Conservation (phyloP, 2,329 filamentous ascomycete genomes). For the Talaromyces verruculosus region DNA sequence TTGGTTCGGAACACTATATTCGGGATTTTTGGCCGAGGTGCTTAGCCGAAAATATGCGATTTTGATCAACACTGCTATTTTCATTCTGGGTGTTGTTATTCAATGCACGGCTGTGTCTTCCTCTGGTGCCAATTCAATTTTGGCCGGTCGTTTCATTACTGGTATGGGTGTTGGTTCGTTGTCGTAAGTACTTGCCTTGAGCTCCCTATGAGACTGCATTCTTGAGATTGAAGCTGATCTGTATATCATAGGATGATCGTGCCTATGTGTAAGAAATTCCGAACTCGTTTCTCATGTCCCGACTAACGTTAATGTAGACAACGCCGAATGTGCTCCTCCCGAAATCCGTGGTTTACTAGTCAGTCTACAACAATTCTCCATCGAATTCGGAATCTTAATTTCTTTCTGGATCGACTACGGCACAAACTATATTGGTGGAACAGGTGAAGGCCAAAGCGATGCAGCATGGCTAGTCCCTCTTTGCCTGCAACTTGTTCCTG, state of each 20-base stretch:
- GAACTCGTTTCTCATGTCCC: conserved; percentile 42
- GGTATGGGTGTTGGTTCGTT: conserved; percentile 56
- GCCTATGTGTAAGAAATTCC: conserved; percentile 50
- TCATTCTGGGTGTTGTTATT: conserved; percentile 64
- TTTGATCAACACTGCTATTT: conserved; percentile 20
- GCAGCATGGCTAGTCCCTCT: conserved; percentile 51
- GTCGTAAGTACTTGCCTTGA: conserved; percentile 20
- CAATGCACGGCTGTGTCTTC: conserved; percentile 61
- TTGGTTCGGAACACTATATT: conserved; percentile 71
- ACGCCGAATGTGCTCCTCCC: conserved; percentile 49
- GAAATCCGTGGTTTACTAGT: conserved; percentile 67
- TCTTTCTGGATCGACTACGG: conserved; percentile 39
- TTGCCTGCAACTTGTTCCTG: conserved; percentile 59
- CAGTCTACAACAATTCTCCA: conserved; percentile 64
- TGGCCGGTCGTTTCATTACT: conserved; percentile 68
- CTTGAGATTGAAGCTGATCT: not conserved
- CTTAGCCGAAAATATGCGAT: conserved; percentile 67
- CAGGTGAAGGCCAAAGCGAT: conserved; percentile 59
- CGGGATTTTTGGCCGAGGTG: conserved; percentile 69
- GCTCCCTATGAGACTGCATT: not conserved
- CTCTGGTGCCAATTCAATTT: conserved; percentile 45
- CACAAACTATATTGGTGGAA: conserved; percentile 63
- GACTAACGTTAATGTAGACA: conserved; percentile 50
- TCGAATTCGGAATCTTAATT: conserved; percentile 60
- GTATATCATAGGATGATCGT: conserved; percentile 37